phyloP scores from a whole-genome alignment of 306 rosid genomes.

The Rosa lucieae region DNA sequence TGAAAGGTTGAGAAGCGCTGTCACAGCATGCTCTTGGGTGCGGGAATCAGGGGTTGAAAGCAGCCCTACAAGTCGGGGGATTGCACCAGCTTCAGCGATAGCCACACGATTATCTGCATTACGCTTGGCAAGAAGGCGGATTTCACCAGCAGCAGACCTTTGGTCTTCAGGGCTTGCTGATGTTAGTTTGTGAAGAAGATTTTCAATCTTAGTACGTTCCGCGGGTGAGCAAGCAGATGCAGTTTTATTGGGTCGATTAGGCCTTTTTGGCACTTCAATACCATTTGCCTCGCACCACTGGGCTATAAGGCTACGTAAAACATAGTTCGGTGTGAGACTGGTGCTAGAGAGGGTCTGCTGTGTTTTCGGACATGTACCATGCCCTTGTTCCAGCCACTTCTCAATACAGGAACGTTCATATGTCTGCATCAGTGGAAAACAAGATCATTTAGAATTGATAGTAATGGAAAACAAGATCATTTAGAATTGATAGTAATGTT shows the following conservation, averaged over 20 bases:
- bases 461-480: constrained; percentile 26
- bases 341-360: constrained; percentile 72
- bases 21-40: constrained; percentile 96
- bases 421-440: constrained; percentile 63
- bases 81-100: constrained; percentile 98
- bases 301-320: constrained; percentile 85
- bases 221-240: constrained; percentile 72
- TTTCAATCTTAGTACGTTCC: constrained; percentile 69
- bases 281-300: constrained; percentile 99
- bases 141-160: constrained; percentile 87
- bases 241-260: constrained; percentile 57
- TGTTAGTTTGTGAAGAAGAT: constrained; percentile 64
- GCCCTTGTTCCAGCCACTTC: constrained; percentile 91
- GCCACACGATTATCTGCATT: constrained; percentile 97
- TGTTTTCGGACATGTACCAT: constrained; percentile 92
- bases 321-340: constrained; percentile 90
- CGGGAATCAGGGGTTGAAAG: constrained; percentile 79
- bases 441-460: constrained; percentile 25
- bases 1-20: constrained; percentile 97
- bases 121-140: constrained; percentile 97
- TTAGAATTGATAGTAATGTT: constrained; percentile 22
- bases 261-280: constrained; percentile 87
- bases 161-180: constrained; percentile 75
- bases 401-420: constrained; percentile 94
- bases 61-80: constrained; percentile 82